Evolutionary conservation across 2,329 filamentous ascomycete genomes (phyloP).

Genomic region (Diaporthe amygdali): DNA sequence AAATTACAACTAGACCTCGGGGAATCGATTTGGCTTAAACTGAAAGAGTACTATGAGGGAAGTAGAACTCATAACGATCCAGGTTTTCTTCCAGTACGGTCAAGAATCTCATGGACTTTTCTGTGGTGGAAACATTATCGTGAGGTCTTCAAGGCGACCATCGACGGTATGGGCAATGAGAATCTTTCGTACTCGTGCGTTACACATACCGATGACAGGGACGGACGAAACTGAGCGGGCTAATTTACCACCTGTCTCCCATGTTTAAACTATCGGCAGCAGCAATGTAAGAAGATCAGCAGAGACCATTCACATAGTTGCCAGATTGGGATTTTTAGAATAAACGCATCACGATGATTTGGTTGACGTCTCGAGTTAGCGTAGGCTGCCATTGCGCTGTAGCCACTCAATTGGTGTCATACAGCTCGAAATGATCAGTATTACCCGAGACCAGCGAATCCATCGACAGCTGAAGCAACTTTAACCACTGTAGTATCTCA

Average conservation of each 20-base stretch:
- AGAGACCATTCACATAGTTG: no score
- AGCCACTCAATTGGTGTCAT: no score
- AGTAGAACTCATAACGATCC: neutral
- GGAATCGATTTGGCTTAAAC: neutral
- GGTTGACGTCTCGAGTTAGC: no score
- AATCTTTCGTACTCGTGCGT: neutral
- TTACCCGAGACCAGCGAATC: no score
- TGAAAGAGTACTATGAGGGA: neutral
- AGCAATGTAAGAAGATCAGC: neutral
- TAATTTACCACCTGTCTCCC: neutral
- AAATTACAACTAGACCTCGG: neutral
- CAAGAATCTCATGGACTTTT: neutral
- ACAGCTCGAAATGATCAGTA: no score
- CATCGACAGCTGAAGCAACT: no score
- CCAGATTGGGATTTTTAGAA: no score
- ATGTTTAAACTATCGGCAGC: neutral
- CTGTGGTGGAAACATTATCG: neutral
- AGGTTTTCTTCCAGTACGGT: neutral
- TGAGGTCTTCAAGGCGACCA: neutral
- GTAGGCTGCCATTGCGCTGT: no score
- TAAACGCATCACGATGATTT: no score
- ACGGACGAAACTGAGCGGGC: neutral
- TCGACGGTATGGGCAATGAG: neutral
- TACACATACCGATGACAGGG: no score
- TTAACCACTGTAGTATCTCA: no score